Evolutionary conservation across 257 asterid species (phyloP), one percentile per base, ranked within the genome.

Genomic region (Schizonepeta tenuifolia): DNA sequence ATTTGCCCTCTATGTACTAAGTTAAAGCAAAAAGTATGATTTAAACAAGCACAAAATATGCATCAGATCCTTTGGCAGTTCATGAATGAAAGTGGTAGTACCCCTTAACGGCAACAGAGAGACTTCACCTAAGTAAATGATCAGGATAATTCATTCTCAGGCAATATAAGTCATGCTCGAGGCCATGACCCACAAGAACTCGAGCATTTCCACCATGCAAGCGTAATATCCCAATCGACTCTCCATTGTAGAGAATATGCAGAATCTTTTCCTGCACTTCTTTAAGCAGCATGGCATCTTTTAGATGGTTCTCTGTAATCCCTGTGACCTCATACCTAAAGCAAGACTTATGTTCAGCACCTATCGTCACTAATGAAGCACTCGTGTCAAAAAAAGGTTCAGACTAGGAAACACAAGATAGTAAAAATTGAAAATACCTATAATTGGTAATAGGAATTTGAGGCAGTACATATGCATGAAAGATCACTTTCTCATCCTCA

Each of bases 151-250:
- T 21, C 81, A 82, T 75, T 51, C 33, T 57, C 62, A 86, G 77
- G 79, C 86, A 77, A 69, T 77, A 74, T 50, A 84, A 62, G 79
- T 80, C 81, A n/a, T 59, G 75, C 57, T 70, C 82, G 40, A 84
- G 81, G 74, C 79, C 75, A 74, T 82, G 89, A 31, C 92, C 87
- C 71, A 86, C 81, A 56, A 86, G 85, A 82, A 84, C 79, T 66
- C 81, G 78, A 69, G 80, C 88, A 40, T 63, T 82, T 65, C 86
- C 86, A 67, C 86, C 82, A 73, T 70, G 33, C 78, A 82, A 63
- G 24, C 84, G 74, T 74, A 73, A 13, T 65, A 40, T 79, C 74
- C 83, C 78, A 59, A 79, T 77, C 2, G 88, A 83, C 65, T 82
- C 88, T 64, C 87, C 83, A 24, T 82, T 82, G 68, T 82, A 71